Percentiles rank a stretch among this genome's conserved stretches.
Conservation (phyloP, 306 rosid genomes). For the Geum urbanum region DNA sequence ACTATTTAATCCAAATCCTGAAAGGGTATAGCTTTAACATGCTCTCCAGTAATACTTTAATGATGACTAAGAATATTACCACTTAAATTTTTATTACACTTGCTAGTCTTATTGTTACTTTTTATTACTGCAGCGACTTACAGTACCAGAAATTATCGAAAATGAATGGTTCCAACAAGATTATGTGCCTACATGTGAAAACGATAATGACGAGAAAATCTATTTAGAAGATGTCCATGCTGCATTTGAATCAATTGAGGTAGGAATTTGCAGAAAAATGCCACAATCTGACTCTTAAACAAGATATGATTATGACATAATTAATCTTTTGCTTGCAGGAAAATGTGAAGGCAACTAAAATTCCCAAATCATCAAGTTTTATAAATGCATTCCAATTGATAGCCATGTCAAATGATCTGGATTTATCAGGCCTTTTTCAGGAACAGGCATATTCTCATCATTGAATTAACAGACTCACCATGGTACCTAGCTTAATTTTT, state of each 20-base stretch:
- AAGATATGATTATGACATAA: neutral
- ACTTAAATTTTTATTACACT: neutral
- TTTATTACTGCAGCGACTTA: conserved; percentile 44
- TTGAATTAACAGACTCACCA: conserved; percentile 3
- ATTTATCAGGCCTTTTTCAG: conserved; percentile 75
- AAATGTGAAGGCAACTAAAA: conserved; percentile 27
- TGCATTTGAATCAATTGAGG: conserved; percentile 57
- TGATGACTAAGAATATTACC: neutral
- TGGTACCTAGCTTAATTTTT: neutral
- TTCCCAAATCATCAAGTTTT: conserved; percentile 59
- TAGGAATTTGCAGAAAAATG: conserved; percentile 19
- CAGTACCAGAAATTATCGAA: conserved; percentile 51
- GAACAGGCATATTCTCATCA: conserved; percentile 51
- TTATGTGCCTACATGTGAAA: conserved; percentile 43
- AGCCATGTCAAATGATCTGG: conserved; percentile 81
- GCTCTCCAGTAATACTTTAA: neutral
- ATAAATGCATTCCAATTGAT: conserved; percentile 79
- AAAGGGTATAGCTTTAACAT: conserved; percentile 40
- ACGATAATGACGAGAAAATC: conserved; percentile 35
- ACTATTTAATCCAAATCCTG: conserved; percentile 51
- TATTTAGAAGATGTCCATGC: conserved; percentile 43
- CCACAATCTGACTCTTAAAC: neutral
- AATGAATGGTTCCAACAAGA: conserved; percentile 68
- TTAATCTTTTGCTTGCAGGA: conserved; percentile 37
- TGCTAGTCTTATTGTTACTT: neutral